Evolutionary conservation across 768 basidiomycete genomes (phyloP), one percentile per base, ranked within the genome.

Genomic region (Russula vinacea): DNA sequence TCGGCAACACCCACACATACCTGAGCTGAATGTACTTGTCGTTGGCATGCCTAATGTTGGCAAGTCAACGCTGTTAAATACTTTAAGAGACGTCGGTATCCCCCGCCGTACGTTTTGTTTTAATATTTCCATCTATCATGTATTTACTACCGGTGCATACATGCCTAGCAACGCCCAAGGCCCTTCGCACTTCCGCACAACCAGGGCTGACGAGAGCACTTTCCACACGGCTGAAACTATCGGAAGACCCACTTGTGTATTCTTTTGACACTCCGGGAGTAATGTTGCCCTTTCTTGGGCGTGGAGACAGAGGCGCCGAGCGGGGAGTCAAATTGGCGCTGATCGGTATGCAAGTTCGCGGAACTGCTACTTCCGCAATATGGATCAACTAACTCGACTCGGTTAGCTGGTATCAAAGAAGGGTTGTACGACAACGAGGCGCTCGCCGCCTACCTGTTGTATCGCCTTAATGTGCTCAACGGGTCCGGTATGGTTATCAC

Each of bases 21-120:
- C 86, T 69, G 90, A 90, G 73, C 77, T 92, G 68, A 94, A 94
- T 70, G 88, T 98, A 8, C 81, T 98, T 2, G 93, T 98, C 26
- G 88, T 97, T 63, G 97, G 97, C 26, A 98, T 99, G 96, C 97
- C 97, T 19, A 98, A 98, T 74, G 94, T 98, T 53, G 96, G 96
- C 47, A 98, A 99, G 77, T 98, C 95, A 16, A 95, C 92, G 2
- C 76, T 98, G 56, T 78, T 99, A 14, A 99, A 99, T 72, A 85
- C 93, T 1, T 80, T 99, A 32, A 84, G 96, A 49, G 87, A 84
- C 71, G 87, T 86, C 71, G 96, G 96, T 13, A 90, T 96, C 51
- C 79, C 82, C 70, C 94, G 94, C 35, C 63, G 63, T 64, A 13
- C 14, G 58, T 60, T 47, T 60, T 10, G n/a, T 17, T 11, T 11